Evolutionary conservation across 345 rosid genomes (phyloP).

Genomic region (Gossypium bickii): DNA sequence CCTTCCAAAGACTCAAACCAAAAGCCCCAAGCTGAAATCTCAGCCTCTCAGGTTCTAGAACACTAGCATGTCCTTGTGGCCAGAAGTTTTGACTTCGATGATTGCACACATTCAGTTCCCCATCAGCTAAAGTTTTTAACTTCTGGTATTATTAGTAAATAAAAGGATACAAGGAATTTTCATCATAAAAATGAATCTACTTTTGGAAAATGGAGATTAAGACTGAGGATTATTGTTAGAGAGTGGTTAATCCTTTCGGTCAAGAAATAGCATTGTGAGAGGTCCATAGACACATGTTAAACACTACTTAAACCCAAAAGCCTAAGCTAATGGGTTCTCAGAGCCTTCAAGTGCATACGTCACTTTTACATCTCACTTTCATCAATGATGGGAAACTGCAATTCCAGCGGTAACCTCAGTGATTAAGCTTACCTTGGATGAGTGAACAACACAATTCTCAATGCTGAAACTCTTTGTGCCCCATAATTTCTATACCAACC

Average conservation of each 20-base stretch:
- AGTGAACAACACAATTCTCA: not conserved
- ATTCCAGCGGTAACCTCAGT: not conserved
- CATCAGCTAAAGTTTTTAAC: not conserved
- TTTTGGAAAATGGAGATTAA: not conserved
- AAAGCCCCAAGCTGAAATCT: not conserved
- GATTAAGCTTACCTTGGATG: not conserved
- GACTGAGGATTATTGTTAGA: not conserved
- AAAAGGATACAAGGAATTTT: not conserved
- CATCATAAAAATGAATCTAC: not conserved
- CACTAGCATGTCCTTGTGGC: not conserved
- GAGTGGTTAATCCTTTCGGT: not conserved
- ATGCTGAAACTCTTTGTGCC: not conserved
- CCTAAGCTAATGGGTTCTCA: not conserved
- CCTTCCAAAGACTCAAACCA: not conserved
- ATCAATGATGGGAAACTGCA: not conserved
- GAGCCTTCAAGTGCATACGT: not conserved
- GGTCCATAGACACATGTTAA: not conserved
- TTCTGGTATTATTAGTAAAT: not conserved
- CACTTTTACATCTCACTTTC: not conserved
- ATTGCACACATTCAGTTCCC: not conserved
- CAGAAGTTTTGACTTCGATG: not conserved
- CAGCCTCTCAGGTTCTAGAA: not conserved
- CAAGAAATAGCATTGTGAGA: no score
- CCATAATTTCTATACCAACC: not conserved
- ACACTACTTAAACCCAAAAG: not conserved